Percentiles rank a stretch among this genome's conserved stretches.
These are phyloP conservation scores for Boletus rubescentipes DNA, from an alignment of 768 basidiomycete species.

Conservation along the genomic window DNA sequence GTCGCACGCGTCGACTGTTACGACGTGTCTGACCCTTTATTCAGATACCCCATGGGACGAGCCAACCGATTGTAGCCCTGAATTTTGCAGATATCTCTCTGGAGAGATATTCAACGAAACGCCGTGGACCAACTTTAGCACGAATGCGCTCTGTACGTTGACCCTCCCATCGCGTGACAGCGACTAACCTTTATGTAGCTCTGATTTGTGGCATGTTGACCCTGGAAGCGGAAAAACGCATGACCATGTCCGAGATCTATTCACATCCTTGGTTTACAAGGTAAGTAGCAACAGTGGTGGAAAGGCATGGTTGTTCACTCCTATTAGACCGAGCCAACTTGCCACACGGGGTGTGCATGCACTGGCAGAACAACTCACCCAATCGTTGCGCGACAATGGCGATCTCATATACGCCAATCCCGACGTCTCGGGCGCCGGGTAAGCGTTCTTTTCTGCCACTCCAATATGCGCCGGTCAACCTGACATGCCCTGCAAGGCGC, in stretches of 20 bases:
- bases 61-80: conserved; percentile 74
- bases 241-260: conserved; percentile 58
- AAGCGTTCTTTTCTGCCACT: conserved; percentile 13
- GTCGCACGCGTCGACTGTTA: not conserved
- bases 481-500: conserved; percentile 8
- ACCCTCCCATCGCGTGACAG: not conserved
- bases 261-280: conserved; percentile 75
- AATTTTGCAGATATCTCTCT: conserved; percentile 72
- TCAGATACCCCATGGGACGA: conserved; percentile 98
- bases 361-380: conserved; percentile 70
- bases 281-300: conserved; percentile 36
- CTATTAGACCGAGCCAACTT: conserved; percentile 65
- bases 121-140: conserved; percentile 76
- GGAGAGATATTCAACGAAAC: conserved; percentile 71
- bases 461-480: not conserved
- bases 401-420: conserved; percentile 75
- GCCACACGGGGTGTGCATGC: conserved; percentile 47
- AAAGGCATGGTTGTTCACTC: not conserved
- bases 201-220: conserved; percentile 74
- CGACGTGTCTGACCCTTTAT: not conserved
- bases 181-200: conserved; percentile 44
- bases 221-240: conserved; percentile 63
- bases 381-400: conserved; percentile 64
- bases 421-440: conserved; percentile 37
- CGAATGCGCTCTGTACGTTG: conserved; percentile 59